A percentile compares a stretch with the other conserved stretches of the same genome.
phyloP scores from a whole-genome alignment of 2,329 filamentous ascomycete genomes.

The Biscogniauxia marginata region DNA sequence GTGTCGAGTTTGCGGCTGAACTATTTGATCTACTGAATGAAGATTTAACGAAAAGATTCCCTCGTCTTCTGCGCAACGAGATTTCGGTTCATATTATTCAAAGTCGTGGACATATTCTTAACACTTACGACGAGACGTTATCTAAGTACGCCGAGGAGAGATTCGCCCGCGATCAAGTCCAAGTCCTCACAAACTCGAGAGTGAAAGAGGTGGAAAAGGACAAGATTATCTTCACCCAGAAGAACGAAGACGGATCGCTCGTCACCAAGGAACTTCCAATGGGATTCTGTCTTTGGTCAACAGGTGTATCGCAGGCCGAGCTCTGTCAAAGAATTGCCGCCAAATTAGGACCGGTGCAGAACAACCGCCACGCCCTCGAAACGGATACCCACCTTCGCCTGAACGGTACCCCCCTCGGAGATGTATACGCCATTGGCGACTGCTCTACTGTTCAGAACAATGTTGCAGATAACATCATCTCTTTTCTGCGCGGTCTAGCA shows the following conservation, averaged over 20 bases:
- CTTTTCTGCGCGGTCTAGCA: slow-evolving; percentile 83
- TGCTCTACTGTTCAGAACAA: slow-evolving; percentile 98
- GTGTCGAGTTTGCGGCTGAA: slow-evolving; percentile 96
- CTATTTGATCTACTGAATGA: slow-evolving; percentile 96
- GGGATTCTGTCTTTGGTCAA: slow-evolving; percentile 97
- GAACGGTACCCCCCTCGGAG: slow-evolving; percentile 83
- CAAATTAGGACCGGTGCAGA: slow-evolving; percentile 75
- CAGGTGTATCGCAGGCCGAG: slow-evolving; percentile 83
- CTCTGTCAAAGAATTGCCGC: slow-evolving; percentile 74
- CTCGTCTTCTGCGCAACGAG: slow-evolving; percentile 88
- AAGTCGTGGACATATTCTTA: slow-evolving; percentile 89
- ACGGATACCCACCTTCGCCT: slow-evolving; percentile 92
- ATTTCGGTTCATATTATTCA: slow-evolving; percentile 98
- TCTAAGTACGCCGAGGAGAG: slow-evolving; percentile 89
- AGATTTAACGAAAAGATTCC: slow-evolving; percentile 80
- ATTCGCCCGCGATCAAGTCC: slow-evolving; percentile 87
- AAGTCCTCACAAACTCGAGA: slow-evolving; percentile 87
- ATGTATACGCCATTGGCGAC: slow-evolving; percentile 95
- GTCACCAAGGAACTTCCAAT: slow-evolving; percentile 92
- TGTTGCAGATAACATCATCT: slow-evolving; percentile 83
- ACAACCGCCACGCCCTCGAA: slow-evolving; percentile 87
- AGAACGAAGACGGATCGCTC: slow-evolving; percentile 66
- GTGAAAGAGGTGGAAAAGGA: slow-evolving; percentile 85
- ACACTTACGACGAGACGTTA: slow-evolving; percentile 95
- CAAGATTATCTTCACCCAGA: slow-evolving; percentile 86